Evolutionary conservation across 1,284 basidiomycete genomes (phyloP).

Genomic region (Malassezia furfur): DNA sequence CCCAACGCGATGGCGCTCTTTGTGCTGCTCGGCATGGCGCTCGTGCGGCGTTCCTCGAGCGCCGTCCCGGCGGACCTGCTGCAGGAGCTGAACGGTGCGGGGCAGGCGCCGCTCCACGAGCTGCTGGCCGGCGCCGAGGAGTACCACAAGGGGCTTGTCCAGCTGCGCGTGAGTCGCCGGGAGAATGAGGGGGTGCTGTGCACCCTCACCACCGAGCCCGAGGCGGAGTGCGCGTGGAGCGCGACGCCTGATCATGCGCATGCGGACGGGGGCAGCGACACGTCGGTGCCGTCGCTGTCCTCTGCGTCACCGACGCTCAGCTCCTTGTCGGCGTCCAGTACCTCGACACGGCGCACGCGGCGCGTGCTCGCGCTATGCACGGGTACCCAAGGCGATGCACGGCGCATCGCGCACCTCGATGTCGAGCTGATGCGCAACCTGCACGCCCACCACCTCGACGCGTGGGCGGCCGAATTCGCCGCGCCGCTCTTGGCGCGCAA

Average conservation of each 20-base stretch:
- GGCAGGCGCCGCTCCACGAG: not conserved
- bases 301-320: constrained; percentile 13
- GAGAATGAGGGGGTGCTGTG: not conserved
- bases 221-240: not conserved
- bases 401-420: not conserved
- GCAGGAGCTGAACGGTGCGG: not conserved
- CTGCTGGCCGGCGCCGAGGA: not conserved
- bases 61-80: not conserved
- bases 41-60: not conserved
- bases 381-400: not conserved
- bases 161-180: not conserved
- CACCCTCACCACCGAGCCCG: not conserved
- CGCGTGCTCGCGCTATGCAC: constrained; percentile 8
- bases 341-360: constrained; percentile 2
- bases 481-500: not conserved
- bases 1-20: not conserved
- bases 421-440: not conserved
- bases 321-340: constrained; percentile 5
- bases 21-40: not conserved
- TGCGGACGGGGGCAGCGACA: constrained; percentile 11
- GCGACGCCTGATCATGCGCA: not conserved
- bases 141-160: not conserved
- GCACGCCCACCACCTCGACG: constrained; percentile 3
- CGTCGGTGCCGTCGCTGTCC: constrained; percentile 15
- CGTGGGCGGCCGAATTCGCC: constrained; percentile 6